Base-by-base conservation (phyloP, 768 basidiomycete genomes). In the Lanmaoa rubissima region DNA sequence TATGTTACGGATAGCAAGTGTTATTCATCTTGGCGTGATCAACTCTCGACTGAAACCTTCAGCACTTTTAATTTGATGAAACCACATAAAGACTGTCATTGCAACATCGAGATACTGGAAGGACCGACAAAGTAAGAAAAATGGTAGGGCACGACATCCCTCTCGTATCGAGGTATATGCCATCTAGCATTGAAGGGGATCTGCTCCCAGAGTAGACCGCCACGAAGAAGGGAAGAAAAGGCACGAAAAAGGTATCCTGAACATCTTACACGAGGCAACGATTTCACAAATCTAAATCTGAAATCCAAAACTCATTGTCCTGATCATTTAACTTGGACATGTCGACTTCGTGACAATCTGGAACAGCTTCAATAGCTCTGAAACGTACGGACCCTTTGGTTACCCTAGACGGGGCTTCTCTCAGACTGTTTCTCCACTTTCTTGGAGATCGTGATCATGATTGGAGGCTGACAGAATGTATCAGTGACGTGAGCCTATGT, bases 391-490 rank as follows among this genome's bases (percentile, higher is more conserved):
- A 13, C 5, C 5, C 6, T 19, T 31, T 28, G 11, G 10, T 28
- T 41, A n/a, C 12, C 19, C 36, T 54, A 65, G 19, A 60, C 65
- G 1, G 51, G 38, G 31, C 38, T 57, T 38, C 42, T 46, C 14
- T 60, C 62, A 0, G 50, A 39, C 13, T 36, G 43, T 53, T 45
- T 59, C 11, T 57, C 57, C 28, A 48, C 35, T 17, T 49, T 42
- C 3, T 57, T 50, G 28, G 62, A 64, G 21, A 67, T 61, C 6
- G 48, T 21, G 38, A 66, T 52, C 21, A 49, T 7, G 51, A 66
- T 62, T 0, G 65, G 62, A 1, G 62, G 55, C 65, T 66, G 21
- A 35, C 1, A 19, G 11, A 24, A n/a, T 19, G 21, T 21, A 51
- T 60, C 10, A 24, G 24, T 38, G 14, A 28, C 35, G 13, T 14